Evolutionary conservation across 2,329 filamentous ascomycete genomes (phyloP).

Genomic region (Phialemonium atrogriseum): DNA sequence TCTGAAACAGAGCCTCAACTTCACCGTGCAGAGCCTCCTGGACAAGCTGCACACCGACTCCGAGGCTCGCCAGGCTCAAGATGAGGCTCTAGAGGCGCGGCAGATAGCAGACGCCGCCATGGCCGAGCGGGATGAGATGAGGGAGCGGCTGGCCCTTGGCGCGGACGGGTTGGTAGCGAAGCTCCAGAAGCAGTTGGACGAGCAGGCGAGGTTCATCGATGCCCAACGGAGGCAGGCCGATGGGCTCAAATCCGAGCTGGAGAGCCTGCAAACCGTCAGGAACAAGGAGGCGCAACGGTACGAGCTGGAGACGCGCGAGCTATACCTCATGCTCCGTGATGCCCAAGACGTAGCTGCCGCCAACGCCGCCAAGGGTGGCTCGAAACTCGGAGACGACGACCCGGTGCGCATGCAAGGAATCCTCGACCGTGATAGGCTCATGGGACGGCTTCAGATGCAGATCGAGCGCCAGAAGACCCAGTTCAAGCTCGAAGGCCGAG

Average conservation of each 20-base stretch:
- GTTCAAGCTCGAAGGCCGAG: conserved; percentile 89
- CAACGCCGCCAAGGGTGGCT: conserved; percentile 55
- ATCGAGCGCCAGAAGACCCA: conserved; percentile 96
- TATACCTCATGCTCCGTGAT: conserved; percentile 97
- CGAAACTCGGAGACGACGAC: conserved; percentile 52
- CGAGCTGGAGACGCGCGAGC: conserved; percentile 88
- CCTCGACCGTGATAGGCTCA: conserved; percentile 81
- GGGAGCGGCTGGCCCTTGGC: conserved; percentile 76
- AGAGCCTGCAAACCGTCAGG: conserved; percentile 75
- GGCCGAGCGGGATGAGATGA: conserved; percentile 94
- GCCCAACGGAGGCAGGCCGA: conserved; percentile 82
- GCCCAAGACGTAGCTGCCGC: conserved; percentile 93
- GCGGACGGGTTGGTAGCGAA: conserved; percentile 91
- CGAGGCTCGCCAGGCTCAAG: conserved; percentile 83
- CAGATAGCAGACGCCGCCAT: conserved; percentile 94
- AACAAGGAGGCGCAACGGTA: conserved; percentile 90
- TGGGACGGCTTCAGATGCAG: conserved; percentile 91
- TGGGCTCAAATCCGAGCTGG: conserved; percentile 79
- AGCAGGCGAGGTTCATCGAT: conserved; percentile 84
- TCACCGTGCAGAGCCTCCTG: conserved; percentile 89
- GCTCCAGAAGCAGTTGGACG: conserved; percentile 86
- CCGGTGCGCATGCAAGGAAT: conserved; percentile 82
- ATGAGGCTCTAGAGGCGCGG: conserved; percentile 82
- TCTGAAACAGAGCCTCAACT: conserved; percentile 93
- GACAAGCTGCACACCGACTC: conserved; percentile 96